These are phyloP conservation scores for Oryza rufipogon DNA, from an alignment of 176 grass and related monocot genomes.

Conservation along the genomic window DNA sequence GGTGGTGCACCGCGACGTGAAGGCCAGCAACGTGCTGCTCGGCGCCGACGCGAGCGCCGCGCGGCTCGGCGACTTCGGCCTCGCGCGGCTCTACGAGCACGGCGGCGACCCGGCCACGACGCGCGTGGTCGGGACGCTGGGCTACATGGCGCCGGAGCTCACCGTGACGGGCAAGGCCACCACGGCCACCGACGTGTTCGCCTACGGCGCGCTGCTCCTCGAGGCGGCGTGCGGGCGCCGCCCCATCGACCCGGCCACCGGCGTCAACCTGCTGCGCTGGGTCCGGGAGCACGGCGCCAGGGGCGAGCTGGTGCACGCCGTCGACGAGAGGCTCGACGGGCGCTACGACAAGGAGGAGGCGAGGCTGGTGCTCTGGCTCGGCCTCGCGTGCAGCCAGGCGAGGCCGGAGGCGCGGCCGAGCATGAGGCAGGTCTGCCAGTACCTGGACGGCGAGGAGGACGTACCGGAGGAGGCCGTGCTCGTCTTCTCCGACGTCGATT, in stretches of 20 bases:
- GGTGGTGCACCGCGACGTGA: constrained; percentile 47
- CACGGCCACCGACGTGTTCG: constrained; percentile 50
- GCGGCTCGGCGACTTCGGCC: constrained; percentile 61
- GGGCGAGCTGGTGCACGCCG: constrained; percentile 21
- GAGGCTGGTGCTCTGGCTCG: constrained; percentile 51
- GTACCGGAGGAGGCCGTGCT: constrained; percentile 17
- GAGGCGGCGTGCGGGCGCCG: constrained; percentile 43
- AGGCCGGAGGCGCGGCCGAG: constrained; percentile 34
- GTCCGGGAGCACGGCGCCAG: constrained; percentile 42
- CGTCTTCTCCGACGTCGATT: background rate
- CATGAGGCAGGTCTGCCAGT: constrained; percentile 59
- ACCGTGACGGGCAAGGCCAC: constrained; percentile 52
- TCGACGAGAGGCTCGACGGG: constrained; percentile 41
- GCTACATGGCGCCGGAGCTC: constrained; percentile 68
- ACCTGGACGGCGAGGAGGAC: constrained; percentile 42
- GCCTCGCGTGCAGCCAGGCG: constrained; percentile 51
- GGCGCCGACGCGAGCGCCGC: constrained; percentile 27
- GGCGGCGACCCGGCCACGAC: constrained; percentile 30
- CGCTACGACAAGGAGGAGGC: constrained; percentile 34
- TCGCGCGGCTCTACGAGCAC: constrained; percentile 57
- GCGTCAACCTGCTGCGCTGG: constrained; percentile 39
- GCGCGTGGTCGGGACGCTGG: constrained; percentile 47
- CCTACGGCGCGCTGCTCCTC: constrained; percentile 50
- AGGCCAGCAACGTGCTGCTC: constrained; percentile 42
- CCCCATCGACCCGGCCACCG: constrained; percentile 23